Percentiles rank a stretch among this genome's conserved stretches.
These are phyloP conservation scores for Amanita polypyramis DNA, from an alignment of 768 basidiomycete species.

Conservation along the genomic window DNA sequence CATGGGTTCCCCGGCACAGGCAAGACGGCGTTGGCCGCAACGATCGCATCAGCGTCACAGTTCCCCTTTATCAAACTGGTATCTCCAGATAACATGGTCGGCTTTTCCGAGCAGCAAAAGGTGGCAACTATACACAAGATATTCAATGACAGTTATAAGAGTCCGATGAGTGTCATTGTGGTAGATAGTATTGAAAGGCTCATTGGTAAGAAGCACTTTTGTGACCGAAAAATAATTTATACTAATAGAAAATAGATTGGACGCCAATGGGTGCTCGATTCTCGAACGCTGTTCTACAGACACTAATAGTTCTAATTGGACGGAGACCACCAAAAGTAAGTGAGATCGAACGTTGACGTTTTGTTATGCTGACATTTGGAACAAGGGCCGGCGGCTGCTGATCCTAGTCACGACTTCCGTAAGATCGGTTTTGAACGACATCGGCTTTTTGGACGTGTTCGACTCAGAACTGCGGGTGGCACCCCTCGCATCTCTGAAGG, in stretches of 20 bases:
- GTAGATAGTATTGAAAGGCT: slow-evolving; percentile 92
- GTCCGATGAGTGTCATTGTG: slow-evolving; percentile 90
- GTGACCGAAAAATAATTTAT: neutral
- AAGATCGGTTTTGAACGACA: slow-evolving; percentile 73
- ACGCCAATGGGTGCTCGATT: slow-evolving; percentile 95
- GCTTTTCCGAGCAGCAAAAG: slow-evolving; percentile 88
- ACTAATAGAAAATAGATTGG: slow-evolving; percentile 56
- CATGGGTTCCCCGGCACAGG: slow-evolving; percentile 88
- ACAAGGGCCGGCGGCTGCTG: slow-evolving; percentile 79
- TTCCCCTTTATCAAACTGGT: slow-evolving; percentile 98
- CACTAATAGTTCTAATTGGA: slow-evolving; percentile 78
- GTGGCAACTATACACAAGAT: slow-evolving; percentile 85
- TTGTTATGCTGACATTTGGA: slow-evolving; percentile 2
- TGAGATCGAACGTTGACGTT: neutral
- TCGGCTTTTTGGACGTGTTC: slow-evolving; percentile 84
- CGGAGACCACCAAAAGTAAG: slow-evolving; percentile 87
- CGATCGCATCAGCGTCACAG: slow-evolving; percentile 86
- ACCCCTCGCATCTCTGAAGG: slow-evolving; percentile 59
- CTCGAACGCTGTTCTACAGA: slow-evolving; percentile 88
- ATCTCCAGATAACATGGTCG: slow-evolving; percentile 95
- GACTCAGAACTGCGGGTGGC: slow-evolving; percentile 82
- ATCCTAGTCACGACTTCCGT: slow-evolving; percentile 90
- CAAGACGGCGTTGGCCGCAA: slow-evolving; percentile 90
- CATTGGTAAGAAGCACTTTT: slow-evolving; percentile 46
- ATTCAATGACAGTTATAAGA: slow-evolving; percentile 95